Evolutionary conservation across 305 asterid genomes (phyloP).

Genomic region (Fraxinus angustifolia): DNA sequence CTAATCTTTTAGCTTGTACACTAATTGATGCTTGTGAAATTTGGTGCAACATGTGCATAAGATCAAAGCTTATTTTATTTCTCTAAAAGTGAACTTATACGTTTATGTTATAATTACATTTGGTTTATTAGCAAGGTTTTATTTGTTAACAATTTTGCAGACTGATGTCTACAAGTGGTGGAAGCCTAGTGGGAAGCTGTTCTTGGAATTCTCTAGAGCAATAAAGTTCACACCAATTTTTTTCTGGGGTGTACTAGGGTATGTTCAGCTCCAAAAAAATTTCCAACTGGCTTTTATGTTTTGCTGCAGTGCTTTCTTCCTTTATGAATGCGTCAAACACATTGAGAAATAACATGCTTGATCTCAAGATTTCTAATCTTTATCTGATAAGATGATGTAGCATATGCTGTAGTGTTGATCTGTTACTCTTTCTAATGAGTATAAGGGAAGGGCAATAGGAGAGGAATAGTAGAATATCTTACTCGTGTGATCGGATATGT

Average conservation of each 20-base stretch:
- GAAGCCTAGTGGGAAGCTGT: slow-evolving; percentile 77
- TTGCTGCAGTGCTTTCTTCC: slow-evolving; percentile 7
- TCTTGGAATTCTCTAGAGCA: slow-evolving; percentile 60
- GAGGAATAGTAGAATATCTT: not conserved
- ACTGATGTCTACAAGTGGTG: slow-evolving; percentile 77
- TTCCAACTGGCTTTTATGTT: slow-evolving; percentile 15
- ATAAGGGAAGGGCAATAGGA: not conserved
- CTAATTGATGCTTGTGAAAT: not conserved
- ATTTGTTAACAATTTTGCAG: slow-evolving; percentile 43
- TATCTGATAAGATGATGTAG: not conserved
- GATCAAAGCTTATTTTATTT: not conserved
- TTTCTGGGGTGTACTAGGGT: slow-evolving; percentile 94
- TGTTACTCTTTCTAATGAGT: not conserved
- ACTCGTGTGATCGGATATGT: not conserved
- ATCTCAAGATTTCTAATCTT: not conserved
- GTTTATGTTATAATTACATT: not conserved
- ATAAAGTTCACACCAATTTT: slow-evolving; percentile 76
- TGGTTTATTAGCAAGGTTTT: not conserved
- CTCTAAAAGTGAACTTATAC: not conserved
- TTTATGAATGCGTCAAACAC: not conserved
- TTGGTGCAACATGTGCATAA: not conserved
- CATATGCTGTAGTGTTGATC: slow-evolving; percentile 1
- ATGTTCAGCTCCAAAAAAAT: slow-evolving; percentile 29
- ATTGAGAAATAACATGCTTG: not conserved
- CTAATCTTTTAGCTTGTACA: not conserved